phyloP scores from a whole-genome alignment of 805 yeast species.

The Vanderwaltozyma tropicalis region DNA sequence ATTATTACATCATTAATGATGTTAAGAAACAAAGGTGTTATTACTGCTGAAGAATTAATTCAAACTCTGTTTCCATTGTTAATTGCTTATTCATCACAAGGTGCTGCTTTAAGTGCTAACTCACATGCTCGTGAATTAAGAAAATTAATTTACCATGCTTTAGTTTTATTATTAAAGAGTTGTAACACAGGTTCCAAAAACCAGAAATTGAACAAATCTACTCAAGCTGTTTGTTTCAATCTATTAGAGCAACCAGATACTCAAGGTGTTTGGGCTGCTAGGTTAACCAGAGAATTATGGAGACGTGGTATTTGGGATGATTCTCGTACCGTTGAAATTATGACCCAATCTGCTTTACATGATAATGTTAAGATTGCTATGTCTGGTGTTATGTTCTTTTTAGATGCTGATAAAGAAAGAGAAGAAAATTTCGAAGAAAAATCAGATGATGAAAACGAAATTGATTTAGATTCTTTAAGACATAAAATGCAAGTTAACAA shows the following conservation, averaged over 20 bases:
- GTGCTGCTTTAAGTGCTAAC: constrained; percentile 35
- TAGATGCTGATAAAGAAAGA: constrained; percentile 78
- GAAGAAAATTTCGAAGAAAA: constrained; percentile 73
- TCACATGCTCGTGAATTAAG: constrained; percentile 75
- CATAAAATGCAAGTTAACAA: constrained; percentile 81
- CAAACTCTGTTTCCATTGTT: constrained; percentile 84
- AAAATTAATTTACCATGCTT: constrained; percentile 68
- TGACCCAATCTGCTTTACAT: constrained; percentile 91
- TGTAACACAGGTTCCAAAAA: constrained; percentile 84
- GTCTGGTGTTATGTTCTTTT: constrained; percentile 83
- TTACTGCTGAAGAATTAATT: constrained; percentile 69
- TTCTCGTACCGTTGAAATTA: constrained; percentile 89
- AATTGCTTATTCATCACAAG: constrained; percentile 46
- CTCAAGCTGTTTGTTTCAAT: constrained; percentile 87
- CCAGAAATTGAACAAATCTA: constrained; percentile 77
- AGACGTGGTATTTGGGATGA: constrained; percentile 98
- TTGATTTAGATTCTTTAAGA: constrained; percentile 61
- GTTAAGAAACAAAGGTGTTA: constrained; percentile 77
- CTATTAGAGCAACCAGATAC: constrained; percentile 69
- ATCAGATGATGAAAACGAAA: constrained; percentile 55
- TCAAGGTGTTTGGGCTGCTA: constrained; percentile 93
- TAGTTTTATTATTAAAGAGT: constrained; percentile 67
- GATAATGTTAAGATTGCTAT: constrained; percentile 76
- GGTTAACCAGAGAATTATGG: constrained; percentile 91
- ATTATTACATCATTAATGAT: constrained; percentile 80